These are phyloP conservation scores for Bathelium albidoporum DNA, from an alignment of 495 filamentous ascomycete species.

Conservation along the genomic window DNA sequence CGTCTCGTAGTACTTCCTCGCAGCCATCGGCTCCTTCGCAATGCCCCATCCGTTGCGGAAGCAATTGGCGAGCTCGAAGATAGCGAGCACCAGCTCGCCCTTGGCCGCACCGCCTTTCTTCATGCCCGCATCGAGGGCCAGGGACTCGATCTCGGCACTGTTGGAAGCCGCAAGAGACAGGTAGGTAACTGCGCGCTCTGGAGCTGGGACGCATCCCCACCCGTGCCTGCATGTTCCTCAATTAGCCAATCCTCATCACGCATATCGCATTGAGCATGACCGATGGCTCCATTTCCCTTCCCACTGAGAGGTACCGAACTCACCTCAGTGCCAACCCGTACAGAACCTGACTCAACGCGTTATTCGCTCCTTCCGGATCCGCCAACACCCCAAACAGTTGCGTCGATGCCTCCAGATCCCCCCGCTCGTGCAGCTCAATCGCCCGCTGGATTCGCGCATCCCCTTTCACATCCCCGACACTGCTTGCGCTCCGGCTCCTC, in stretches of 20 bases:
- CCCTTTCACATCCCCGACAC: conserved; percentile 17
- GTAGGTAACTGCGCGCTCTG: conserved; percentile 65
- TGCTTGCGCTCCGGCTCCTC: conserved; percentile 11
- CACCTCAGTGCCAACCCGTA: conserved; percentile 90
- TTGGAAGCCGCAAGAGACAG: conserved; percentile 85
- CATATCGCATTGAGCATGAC: not conserved
- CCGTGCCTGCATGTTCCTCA: conserved; percentile 51
- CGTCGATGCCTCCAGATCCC: conserved; percentile 66
- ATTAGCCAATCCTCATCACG: not conserved
- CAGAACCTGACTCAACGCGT: conserved; percentile 89
- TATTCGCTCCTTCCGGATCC: conserved; percentile 74
- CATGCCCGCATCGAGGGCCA: conserved; percentile 75
- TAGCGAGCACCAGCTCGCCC: conserved; percentile 93
- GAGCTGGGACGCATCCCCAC: conserved; percentile 73
- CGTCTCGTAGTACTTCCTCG: conserved; percentile 91
- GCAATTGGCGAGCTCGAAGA: conserved; percentile 90
- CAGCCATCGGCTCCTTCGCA: conserved; percentile 75
- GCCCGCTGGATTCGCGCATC: conserved; percentile 88
- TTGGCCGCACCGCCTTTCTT: conserved; percentile 93
- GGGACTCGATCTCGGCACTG: conserved; percentile 71
- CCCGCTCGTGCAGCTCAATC: conserved; percentile 85
- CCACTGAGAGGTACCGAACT: conserved; percentile 32
- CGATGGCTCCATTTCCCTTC: not conserved
- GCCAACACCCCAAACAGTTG: conserved; percentile 79
- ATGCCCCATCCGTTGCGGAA: conserved; percentile 97